phyloP scores from a whole-genome alignment of 2,329 filamentous ascomycete species.

The Diaporthe citrichinensis region DNA sequence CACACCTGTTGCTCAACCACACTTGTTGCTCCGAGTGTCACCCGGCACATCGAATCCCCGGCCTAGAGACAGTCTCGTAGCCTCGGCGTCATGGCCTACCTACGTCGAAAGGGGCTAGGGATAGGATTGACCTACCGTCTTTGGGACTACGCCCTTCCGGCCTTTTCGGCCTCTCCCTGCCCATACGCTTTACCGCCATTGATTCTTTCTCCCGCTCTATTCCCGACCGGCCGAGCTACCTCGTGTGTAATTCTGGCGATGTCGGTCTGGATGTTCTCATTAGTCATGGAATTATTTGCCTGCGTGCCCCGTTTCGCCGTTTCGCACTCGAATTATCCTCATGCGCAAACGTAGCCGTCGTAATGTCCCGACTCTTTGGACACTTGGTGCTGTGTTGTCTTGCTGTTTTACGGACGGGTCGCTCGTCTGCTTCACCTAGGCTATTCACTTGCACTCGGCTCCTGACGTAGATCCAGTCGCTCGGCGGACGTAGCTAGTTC shows the following conservation, averaged over 20 bases:
- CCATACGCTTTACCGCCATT: slow-evolving; percentile 3
- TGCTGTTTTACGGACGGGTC: background rate
- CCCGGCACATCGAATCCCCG: slow-evolving; percentile 1
- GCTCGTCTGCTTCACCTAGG: background rate
- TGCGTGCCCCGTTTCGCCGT: background rate
- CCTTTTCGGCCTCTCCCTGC: slow-evolving; percentile 15
- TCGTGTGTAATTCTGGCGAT: slow-evolving; percentile 19
- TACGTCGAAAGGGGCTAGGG: slow-evolving; percentile 18
- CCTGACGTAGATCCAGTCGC: slow-evolving; percentile 7
- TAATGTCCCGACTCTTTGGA: background rate
- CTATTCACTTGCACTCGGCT: background rate
- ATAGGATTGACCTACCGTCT: background rate
- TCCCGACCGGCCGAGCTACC: background rate
- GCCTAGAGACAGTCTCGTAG: background rate
- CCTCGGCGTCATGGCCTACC: slow-evolving; percentile 11
- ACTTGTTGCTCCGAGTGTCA: slow-evolving; percentile 9
- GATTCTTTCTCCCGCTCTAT: slow-evolving; percentile 15
- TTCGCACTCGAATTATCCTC: background rate
- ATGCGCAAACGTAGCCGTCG: background rate
- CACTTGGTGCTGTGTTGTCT: background rate
- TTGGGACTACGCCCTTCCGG: slow-evolving; percentile 30
- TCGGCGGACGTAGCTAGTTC: background rate
- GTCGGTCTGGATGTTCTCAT: slow-evolving; percentile 25
- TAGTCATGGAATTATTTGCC: slow-evolving; percentile 29
- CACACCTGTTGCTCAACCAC: background rate